phyloP scores from a whole-genome alignment of 1,284 basidiomycete genomes.

The Marasmius sp. region DNA sequence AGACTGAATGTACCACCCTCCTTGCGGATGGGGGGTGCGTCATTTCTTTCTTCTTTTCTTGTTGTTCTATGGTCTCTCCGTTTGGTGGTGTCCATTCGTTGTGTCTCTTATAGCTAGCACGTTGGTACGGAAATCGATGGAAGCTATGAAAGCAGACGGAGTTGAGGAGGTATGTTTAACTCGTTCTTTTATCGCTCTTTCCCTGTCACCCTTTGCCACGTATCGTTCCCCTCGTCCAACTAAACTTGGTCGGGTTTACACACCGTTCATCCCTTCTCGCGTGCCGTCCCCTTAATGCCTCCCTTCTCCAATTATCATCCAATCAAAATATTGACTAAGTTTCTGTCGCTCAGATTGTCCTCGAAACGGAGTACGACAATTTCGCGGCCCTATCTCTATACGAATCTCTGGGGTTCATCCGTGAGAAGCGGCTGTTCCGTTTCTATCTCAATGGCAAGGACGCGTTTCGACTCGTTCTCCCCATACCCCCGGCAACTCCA shows the following conservation, averaged over 20 bases:
- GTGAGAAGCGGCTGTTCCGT: conserved; percentile 91
- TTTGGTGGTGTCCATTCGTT: not conserved
- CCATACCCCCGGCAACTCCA: conserved; percentile 39
- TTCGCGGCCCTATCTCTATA: conserved; percentile 84
- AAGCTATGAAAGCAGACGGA: conserved; percentile 76
- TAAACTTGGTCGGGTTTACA: too few species aligned
- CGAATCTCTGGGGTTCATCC: conserved; percentile 90
- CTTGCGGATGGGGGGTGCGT: conserved; percentile 31
- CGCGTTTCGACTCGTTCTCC: conserved; percentile 74
- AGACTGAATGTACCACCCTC: conserved; percentile 41
- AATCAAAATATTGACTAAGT: too few species aligned
- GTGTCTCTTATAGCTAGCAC: conserved; percentile 59
- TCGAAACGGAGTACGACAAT: conserved; percentile 98
- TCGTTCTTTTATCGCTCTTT: conserved; percentile 1
- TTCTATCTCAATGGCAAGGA: conserved; percentile 97
- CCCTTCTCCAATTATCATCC: too few species aligned
- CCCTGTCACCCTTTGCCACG: not conserved
- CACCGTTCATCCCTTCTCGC: too few species aligned
- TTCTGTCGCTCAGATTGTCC: conserved; percentile 66
- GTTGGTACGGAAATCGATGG: conserved; percentile 77
- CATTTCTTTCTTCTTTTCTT: conserved; percentile 26
- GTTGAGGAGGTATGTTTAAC: conserved; percentile 74
- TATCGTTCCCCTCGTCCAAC: not conserved
- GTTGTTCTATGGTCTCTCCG: conserved; percentile 8
- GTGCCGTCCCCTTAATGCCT: too few species aligned